These are phyloP conservation scores for Lentinula sp. DNA, from an alignment of 768 basidiomycete genomes.

Conservation along the genomic window DNA sequence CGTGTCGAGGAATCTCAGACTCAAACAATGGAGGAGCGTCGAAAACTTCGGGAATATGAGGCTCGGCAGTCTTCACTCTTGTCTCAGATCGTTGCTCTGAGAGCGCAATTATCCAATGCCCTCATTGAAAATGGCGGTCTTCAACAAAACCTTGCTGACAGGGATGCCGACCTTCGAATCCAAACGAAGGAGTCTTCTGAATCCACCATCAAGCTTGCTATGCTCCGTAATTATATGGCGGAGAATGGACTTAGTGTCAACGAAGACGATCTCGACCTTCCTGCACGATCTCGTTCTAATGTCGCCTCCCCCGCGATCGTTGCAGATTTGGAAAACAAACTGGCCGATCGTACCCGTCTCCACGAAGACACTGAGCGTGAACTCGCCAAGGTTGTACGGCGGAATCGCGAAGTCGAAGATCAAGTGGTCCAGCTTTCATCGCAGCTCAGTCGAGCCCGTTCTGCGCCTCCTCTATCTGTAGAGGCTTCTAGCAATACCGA, in stretches of 20 bases:
- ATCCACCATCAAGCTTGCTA: slow-evolving; percentile 63
- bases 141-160: slow-evolving; percentile 61
- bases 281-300: slow-evolving; percentile 33
- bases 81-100: slow-evolving; percentile 69
- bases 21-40: slow-evolving; percentile 63
- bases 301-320: slow-evolving; percentile 38
- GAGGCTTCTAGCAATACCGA: slow-evolving; percentile 32
- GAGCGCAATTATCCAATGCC: slow-evolving; percentile 65
- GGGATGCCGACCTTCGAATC: slow-evolving; percentile 60
- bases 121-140: slow-evolving; percentile 62
- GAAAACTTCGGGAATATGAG: slow-evolving; percentile 57
- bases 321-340: slow-evolving; percentile 70
- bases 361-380: slow-evolving; percentile 77
- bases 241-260: slow-evolving; percentile 83
- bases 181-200: slow-evolving; percentile 63
- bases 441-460: slow-evolving; percentile 61
- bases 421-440: slow-evolving; percentile 58
- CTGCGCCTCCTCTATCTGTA: slow-evolving; percentile 47
- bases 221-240: slow-evolving; percentile 80
- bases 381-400: slow-evolving; percentile 54
- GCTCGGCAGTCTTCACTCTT: slow-evolving; percentile 57
- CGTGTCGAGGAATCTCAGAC: slow-evolving; percentile 63
- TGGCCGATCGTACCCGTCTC: slow-evolving; percentile 65
- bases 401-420: slow-evolving; percentile 70
- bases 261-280: slow-evolving; percentile 49